Percentiles rank a stretch among this genome's conserved stretches.
phyloP scores from a whole-genome alignment of 495 filamentous ascomycete genomes.

The Cenococcum geophilum region DNA sequence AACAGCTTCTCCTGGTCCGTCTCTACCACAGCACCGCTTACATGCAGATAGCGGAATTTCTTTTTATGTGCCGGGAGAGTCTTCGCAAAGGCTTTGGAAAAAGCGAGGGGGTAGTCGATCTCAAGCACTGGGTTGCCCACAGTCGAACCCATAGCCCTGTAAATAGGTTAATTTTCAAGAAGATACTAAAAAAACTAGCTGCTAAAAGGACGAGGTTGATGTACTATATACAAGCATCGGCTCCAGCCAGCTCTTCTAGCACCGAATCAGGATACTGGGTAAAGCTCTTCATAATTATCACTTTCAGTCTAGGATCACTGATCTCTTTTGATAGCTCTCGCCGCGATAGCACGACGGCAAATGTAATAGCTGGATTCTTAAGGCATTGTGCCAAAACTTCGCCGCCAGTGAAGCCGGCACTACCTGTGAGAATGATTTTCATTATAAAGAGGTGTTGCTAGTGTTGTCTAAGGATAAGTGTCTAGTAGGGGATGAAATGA shows the following conservation, averaged over 20 bases:
- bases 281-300: too few relatives aligned
- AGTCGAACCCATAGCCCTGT: constrained; percentile 9
- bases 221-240: too few relatives aligned
- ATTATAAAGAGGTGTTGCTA: constrained; percentile 3
- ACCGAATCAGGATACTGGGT: too few relatives aligned
- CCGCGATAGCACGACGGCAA: constrained; percentile 5
- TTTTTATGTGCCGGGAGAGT: constrained; percentile 7
- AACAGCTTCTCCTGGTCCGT: constrained; percentile 2
- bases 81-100: constrained; percentile 9
- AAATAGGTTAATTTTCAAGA: background rate
- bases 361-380: constrained; percentile 8
- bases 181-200: too few relatives aligned
- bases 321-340: constrained; percentile 12
- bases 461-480: too few relatives aligned
- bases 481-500: too few relatives aligned
- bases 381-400: constrained; percentile 15
- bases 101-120: constrained; percentile 12
- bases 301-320: background rate
- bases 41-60: constrained; percentile 13
- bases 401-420: constrained; percentile 13
- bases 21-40: constrained; percentile 5
- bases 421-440: constrained; percentile 16
- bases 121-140: constrained; percentile 5
- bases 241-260: too few relatives aligned
- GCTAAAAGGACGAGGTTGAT: too few relatives aligned